Evolutionary conservation across 2,329 filamentous ascomycete genomes (phyloP), one percentile per base, ranked within the genome.

Genomic region (Diaporthe destruens): DNA sequence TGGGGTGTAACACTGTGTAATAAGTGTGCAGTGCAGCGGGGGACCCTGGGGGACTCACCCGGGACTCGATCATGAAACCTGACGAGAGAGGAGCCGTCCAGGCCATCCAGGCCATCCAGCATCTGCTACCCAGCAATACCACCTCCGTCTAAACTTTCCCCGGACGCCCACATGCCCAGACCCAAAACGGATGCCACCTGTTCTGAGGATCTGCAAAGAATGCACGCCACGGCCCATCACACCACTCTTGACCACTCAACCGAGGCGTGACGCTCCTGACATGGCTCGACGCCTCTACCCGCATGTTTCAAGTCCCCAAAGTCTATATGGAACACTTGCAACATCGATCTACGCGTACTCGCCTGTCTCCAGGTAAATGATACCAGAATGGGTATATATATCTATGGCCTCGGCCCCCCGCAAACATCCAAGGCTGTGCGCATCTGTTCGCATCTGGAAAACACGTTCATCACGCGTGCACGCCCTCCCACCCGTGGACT

Each of bases 61-160:
- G 44, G 61, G 44, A 34, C 61, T 53, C 61, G 29, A 66, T 66
- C 61, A 53, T 66, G 61, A 66, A 66, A 66, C 61, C n/a, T 51
- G 44, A 23, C 42, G 44, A 23, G 44, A 2, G 44, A 23, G 51
- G 56, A 42, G n/a, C 56, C n/a, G n/a, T n/a, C n/a, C n/a, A n/a
- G n/a, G n/a, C 29, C 29, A 5, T 29, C 29, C 29, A 29, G 29
- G 57, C 42, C 57, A 25, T 61, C 25, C 2, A 32, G 23, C 57
- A 47, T 16, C 57, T 34, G 23, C 25, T 20, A 63, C 59, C 25
- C 44, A 65, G 44, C 61, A 65, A 65, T 49, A 65, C 61, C 61
- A 51, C 61, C 59, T 65, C 61, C 59, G 61, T 53, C 61, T 65
- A 53, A 65, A 51, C 61, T 39, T 65, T 23, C 61, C 59, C 59